Percentiles rank a stretch among this genome's conserved stretches.
Conservation (phyloP, 371 early-diverging fungal species). For the Mortierella sp. region DNA sequence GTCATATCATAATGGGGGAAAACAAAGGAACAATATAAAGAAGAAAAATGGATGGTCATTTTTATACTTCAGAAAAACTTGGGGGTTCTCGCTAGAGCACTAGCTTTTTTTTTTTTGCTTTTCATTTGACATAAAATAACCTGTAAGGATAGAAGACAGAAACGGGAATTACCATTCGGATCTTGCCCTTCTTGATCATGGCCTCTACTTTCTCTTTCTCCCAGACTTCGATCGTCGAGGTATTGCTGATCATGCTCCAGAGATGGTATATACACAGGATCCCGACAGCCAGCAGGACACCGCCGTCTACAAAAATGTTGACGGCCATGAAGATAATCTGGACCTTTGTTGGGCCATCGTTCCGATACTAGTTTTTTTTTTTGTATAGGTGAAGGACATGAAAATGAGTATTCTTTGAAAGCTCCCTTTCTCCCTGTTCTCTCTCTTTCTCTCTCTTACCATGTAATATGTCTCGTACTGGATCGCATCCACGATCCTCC, state of each 20-base stretch:
- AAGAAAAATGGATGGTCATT: too few species aligned
- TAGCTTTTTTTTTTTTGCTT: slow-evolving; percentile 1
- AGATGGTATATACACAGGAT: slow-evolving; percentile 85
- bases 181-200: slow-evolving; percentile 72
- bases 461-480: slow-evolving; percentile 59
- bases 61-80: too few species aligned
- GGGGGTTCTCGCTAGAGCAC: too few species aligned
- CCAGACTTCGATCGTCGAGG: slow-evolving; percentile 95
- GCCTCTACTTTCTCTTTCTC: slow-evolving; percentile 86
- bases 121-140: not conserved
- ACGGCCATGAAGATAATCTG: slow-evolving; percentile 79
- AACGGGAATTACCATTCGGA: slow-evolving; percentile 59
- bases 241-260: slow-evolving; percentile 85
- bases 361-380: slow-evolving; percentile 24
- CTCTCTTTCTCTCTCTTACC: slow-evolving; percentile 22
- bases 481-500: slow-evolving; percentile 61
- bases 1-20: not conserved
- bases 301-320: slow-evolving; percentile 73
- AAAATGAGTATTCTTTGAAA: not conserved
- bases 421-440: not conserved
- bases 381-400: not conserved
- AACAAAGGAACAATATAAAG: too few species aligned
- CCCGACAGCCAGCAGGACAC: slow-evolving; percentile 83
- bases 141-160: not conserved
- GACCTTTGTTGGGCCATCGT: slow-evolving; percentile 67